Evolutionary conservation across 2,329 filamentous ascomycete genomes (phyloP), one percentile per base, ranked within the genome.

Genomic region (Aureobasidium musti): DNA sequence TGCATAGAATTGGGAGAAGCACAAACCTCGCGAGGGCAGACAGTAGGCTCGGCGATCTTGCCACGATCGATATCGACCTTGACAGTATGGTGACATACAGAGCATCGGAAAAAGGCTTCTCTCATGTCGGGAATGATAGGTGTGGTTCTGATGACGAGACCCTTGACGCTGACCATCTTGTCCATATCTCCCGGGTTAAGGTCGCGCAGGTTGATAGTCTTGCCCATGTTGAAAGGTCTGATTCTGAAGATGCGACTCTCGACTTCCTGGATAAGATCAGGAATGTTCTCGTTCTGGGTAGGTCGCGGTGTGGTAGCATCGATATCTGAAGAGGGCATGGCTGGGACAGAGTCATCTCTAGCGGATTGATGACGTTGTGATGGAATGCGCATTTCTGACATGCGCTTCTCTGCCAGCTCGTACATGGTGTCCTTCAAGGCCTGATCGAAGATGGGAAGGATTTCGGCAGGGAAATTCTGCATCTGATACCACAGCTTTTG

Each of bases 81-180:
- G 68, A 96, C 87, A 4, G 91, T 94, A 78, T 97, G 92, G 73
- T 92, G 92, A 79, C 95, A 99, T 30, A 94, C 87, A 67, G 92
- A 91, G 80, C 95, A 99, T 70, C 91, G 90, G 86, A 99, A 99
- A 80, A 97, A 97, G 0, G 95, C 95, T 76, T 97, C 91, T 80
- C 96, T 97, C 96, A 99, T 99, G 73, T 99, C 95, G 0, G 95
- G 95, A 70, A 99, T 98, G 70, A 99, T 91, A 0, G 95, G 92
- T 0, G 95, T 98, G 3, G 95, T 91, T 69, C 95, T 89, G 74
- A 99, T 99, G 68, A 99, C 95, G 19, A 99, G 84, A 53, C 95
- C 95, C 79, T 98, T 99, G 79, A 99, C 89, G 71, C 89, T 91
- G 71, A 99, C 89, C 70, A 99, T 86, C 75, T 96, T 96, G 79